A percentile compares a stretch with the other conserved stretches of the same genome.
These are phyloP conservation scores for Carex littledalei DNA, from an alignment of 176 grass and related monocot species.

Conservation along the genomic window DNA sequence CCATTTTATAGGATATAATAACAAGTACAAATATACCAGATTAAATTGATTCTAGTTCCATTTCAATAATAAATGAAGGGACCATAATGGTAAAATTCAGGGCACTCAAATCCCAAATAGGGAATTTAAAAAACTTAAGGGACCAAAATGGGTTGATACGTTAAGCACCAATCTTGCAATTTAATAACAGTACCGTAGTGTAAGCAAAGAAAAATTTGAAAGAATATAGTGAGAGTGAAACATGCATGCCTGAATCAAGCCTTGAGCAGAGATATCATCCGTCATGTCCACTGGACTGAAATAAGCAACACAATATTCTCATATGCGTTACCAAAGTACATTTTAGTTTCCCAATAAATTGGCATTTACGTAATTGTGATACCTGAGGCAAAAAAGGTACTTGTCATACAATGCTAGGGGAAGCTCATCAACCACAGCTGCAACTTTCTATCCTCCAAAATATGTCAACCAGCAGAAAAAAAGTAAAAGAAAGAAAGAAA, in stretches of 20 bases:
- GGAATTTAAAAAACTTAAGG: neutral
- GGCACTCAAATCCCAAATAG: neutral
- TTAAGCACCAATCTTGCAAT: neutral
- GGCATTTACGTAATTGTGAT: neutral
- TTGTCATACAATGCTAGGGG: constrained; percentile 82
- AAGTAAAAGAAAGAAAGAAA: too few species aligned
- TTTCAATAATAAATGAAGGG: neutral
- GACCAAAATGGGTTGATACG: neutral
- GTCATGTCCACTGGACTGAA: constrained; percentile 76
- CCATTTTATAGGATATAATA: neutral
- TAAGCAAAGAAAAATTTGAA: constrained; percentile 16
- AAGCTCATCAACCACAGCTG: constrained; percentile 72
- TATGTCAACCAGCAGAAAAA: neutral
- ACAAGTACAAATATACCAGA: neutral
- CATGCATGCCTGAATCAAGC: constrained; percentile 62
- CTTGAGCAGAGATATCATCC: constrained; percentile 87
- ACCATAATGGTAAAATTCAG: neutral
- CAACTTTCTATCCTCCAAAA: constrained; percentile 72
- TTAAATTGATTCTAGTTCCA: too few species aligned
- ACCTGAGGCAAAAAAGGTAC: constrained; percentile 92
- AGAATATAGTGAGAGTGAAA: constrained; percentile 17
- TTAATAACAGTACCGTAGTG: constrained; percentile 3
- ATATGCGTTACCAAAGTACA: neutral
- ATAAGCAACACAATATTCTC: constrained; percentile 23
- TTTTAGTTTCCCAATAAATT: constrained; percentile 5